Base-by-base conservation (phyloP, 306 rosid genomes). In the Lathyrus oleraceus region DNA sequence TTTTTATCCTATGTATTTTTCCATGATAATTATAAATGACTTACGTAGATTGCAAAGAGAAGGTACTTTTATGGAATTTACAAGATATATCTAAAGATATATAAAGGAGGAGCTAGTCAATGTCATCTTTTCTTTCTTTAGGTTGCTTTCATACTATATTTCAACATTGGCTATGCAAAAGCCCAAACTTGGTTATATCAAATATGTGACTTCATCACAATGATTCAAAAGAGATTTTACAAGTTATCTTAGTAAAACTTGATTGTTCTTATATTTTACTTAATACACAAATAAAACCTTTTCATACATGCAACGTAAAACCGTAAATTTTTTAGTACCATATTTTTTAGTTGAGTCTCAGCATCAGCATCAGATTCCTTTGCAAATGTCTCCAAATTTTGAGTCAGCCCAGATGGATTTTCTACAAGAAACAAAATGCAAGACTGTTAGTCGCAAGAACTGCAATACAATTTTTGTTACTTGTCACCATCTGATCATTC, bases 361-460 rank as follows among this genome's bases (percentile, higher is more conserved):
- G 65, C 30, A 32, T 12, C 36, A 52, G 65, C 30, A 44, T 57
- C 61, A 67, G 75, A 72, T 62, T 38, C 44, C 40, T 71, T 61
- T 7, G 53, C 61, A 52, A 12, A 19, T 32, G 71, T 60, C 63
- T 49, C 77, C 56, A 25, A 35, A 69, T 65, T 68, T 49, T 13
- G 61, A 70, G 80, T 67, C 44, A 61, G 38, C 52, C 76, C 76
- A 20, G 52, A 73, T 71, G 79, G 56, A 63, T 74, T 70, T 67
- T 48, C 79, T 63, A 60, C 81, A 36, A 65, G 51, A 51, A 78
- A 17, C n/a, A 43, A 36, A 54, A 69, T 36, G 61, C 32, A 74
- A 68, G 36, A 40, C 35, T 45, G 63, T 76, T 60, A 67, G 65
- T 60, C 10, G 28, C 72, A 61, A 47, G 67, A 74, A 57, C 17